Evolutionary conservation across 2,329 filamentous ascomycete genomes (phyloP), one percentile per base, ranked within the genome.

Genomic region (Venturia nashicola): DNA sequence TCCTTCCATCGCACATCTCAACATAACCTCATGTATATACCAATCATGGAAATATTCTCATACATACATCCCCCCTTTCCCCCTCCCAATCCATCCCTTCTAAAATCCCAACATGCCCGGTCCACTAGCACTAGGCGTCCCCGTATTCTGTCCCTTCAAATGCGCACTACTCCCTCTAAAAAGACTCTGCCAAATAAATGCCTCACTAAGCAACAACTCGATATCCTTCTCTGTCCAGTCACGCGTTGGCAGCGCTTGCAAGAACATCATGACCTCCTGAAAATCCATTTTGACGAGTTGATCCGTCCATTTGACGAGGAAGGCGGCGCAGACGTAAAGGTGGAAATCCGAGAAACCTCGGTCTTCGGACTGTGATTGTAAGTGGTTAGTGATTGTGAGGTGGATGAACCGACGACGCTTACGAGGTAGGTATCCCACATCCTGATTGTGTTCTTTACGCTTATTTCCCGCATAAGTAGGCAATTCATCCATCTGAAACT

Each of bases 401-500:
- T 39, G 43, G 11, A 39, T 46, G 18, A 20, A 61, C 5, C 3
- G 39, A 66, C 36, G 44, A 60, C 59, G 32, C 86, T 73, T 79
- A 97, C 93, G 78, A 99, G 84, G 77, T 99, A 99, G 34, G 94
- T 99, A 76, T 99, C 94, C 94, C 94, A 99, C 94, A 99, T 99
- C 69, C 94, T 83, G 67, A 99, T 96, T 0, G 91, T 97, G 73
- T 97, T 97, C 74, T 87, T 90, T 65, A 99, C 93, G 72, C 89
- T 96, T 68, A 99, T 89, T 77, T 99, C 94, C 67, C 94, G 85
- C 94, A 99, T 99, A 68, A 99, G 80, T 62, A 99, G 83, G 75
- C 94, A 99, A 72, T 99, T 99, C 94, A 99, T 99, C 94, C 94
- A 99, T 64, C 94, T 84, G 74, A 99, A 99, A 76, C 91, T 97